Evolutionary conservation across 192 early-diverging fungal genomes (phyloP).

Genomic region (Gamsiella multidivaricata): DNA sequence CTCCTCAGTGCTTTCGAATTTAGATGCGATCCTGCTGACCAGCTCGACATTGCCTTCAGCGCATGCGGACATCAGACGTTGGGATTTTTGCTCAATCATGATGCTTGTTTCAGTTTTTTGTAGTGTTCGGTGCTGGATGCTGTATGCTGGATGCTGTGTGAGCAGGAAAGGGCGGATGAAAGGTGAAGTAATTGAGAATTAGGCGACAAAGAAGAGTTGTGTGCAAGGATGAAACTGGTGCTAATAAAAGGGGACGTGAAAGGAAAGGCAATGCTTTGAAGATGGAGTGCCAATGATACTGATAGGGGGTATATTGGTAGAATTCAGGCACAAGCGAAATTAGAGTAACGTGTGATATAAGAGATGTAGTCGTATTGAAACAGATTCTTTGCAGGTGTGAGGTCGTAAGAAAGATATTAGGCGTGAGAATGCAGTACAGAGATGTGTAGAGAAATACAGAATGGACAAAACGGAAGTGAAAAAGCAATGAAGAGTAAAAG

Average conservation of each 20-base stretch:
- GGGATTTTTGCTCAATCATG: constrained; percentile 48
- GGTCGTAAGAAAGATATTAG: neutral
- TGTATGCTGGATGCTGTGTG: neutral
- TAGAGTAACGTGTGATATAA: too few relatives aligned
- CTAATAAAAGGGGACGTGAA: too few relatives aligned
- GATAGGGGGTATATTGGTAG: neutral
- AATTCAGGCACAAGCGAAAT: neutral
- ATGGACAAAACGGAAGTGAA: neutral
- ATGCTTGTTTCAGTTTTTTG: too few relatives aligned
- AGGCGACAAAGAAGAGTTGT: too few relatives aligned
- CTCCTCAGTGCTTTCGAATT: constrained; percentile 35
- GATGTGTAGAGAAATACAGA: neutral
- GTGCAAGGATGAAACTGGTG: too few relatives aligned
- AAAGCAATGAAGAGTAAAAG: constrained; percentile 7
- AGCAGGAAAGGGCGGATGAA: neutral
- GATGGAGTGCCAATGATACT: neutral
- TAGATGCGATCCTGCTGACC: constrained; percentile 42
- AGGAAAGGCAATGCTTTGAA: too few relatives aligned
- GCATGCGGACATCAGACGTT: constrained; percentile 41
- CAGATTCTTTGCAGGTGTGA: too few relatives aligned
- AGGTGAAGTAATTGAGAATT: neutral
- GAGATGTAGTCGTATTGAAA: too few relatives aligned
- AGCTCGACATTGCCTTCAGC: constrained; percentile 41
- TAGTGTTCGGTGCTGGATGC: neutral
- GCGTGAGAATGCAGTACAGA: neutral